These are phyloP conservation scores for Boletus sp. DNA, from an alignment of 768 basidiomycete species.

Conservation along the genomic window DNA sequence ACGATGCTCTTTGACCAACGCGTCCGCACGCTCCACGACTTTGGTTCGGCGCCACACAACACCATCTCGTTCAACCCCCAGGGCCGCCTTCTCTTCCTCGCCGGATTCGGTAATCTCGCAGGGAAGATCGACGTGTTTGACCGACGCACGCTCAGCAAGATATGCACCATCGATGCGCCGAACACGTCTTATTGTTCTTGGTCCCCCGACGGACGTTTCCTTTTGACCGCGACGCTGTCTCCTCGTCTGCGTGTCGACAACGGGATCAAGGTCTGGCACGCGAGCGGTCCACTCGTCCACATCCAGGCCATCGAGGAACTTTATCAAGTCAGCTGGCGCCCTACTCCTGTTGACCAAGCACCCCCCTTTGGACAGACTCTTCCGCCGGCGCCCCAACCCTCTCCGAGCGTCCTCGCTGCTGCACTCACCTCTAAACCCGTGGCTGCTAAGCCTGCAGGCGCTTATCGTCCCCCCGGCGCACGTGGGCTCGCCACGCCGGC, in stretches of 20 bases:
- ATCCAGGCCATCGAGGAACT: conserved; percentile 81
- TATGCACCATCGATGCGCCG: conserved; percentile 78
- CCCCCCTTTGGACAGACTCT: conserved; percentile 65
- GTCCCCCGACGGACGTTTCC: conserved; percentile 90
- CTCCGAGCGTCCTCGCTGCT: conserved; percentile 49
- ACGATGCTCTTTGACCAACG: conserved; percentile 89
- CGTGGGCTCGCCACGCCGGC: conserved; percentile 84
- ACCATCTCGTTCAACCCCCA: conserved; percentile 95
- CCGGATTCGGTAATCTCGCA: conserved; percentile 95
- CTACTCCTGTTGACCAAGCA: conserved; percentile 60
- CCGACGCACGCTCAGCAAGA: conserved; percentile 77
- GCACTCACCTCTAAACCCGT: conserved; percentile 52
- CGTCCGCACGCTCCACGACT: conserved; percentile 83
- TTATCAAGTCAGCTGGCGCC: conserved; percentile 86
- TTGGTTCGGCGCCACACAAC: conserved; percentile 86
- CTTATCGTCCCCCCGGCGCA: conserved; percentile 92
- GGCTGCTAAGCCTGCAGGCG: conserved; percentile 69
- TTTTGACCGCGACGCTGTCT: conserved; percentile 93
- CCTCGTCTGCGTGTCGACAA: conserved; percentile 96
- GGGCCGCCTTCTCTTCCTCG: conserved; percentile 80
- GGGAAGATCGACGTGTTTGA: conserved; percentile 94
- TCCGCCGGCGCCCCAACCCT: conserved; percentile 66
- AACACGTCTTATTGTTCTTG: conserved; percentile 95
- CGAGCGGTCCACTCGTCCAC: conserved; percentile 82
- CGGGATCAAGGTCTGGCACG: conserved; percentile 95